These are phyloP conservation scores for Plectosphaerella plurivora DNA, from an alignment of 2,329 filamentous ascomycete genomes.

Conservation along the genomic window DNA sequence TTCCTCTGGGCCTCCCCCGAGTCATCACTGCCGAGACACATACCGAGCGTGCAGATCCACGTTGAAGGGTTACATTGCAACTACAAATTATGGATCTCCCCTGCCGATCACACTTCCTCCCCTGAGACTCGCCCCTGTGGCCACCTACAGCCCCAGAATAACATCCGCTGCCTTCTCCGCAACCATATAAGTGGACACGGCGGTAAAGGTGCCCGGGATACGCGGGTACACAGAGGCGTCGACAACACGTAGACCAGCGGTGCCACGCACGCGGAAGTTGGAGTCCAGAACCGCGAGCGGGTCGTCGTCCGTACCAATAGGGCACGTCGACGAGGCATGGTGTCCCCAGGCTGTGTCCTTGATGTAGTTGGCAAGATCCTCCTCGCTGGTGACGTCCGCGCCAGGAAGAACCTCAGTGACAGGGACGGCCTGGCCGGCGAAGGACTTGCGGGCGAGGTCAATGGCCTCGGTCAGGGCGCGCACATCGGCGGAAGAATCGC, in stretches of 20 bases:
- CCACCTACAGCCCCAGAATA: slow-evolving; percentile 14
- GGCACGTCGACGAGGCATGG: slow-evolving; percentile 26
- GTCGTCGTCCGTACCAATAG: slow-evolving; percentile 24
- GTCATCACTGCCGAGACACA: too few species aligned
- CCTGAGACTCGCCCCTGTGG: not conserved
- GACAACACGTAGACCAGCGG: slow-evolving; percentile 38
- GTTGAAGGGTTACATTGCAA: too few species aligned
- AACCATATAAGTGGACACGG: slow-evolving; percentile 24
- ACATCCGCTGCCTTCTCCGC: slow-evolving; percentile 27
- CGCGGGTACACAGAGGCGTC: slow-evolving; percentile 39
- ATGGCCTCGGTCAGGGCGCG: slow-evolving; percentile 54
- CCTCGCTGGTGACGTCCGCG: slow-evolving; percentile 9
- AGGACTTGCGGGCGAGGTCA: slow-evolving; percentile 16
- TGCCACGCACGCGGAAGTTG: slow-evolving; percentile 42
- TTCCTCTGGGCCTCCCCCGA: too few species aligned
- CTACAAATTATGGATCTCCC: too few species aligned
- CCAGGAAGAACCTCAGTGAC: slow-evolving; percentile 23
- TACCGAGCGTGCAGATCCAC: too few species aligned
- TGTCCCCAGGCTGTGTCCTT: slow-evolving; percentile 27
- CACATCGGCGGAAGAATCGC: slow-evolving; percentile 41
- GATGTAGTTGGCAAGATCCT: slow-evolving; percentile 16
- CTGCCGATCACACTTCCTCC: not conserved
- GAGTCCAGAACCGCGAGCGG: slow-evolving; percentile 39
- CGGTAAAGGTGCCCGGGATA: slow-evolving; percentile 26
- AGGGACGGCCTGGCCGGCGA: not conserved